Percentiles rank a stretch among this genome's conserved stretches.
These are phyloP conservation scores for Oryza glumipatula DNA, from an alignment of 176 grass and related monocot genomes.

Conservation along the genomic window DNA sequence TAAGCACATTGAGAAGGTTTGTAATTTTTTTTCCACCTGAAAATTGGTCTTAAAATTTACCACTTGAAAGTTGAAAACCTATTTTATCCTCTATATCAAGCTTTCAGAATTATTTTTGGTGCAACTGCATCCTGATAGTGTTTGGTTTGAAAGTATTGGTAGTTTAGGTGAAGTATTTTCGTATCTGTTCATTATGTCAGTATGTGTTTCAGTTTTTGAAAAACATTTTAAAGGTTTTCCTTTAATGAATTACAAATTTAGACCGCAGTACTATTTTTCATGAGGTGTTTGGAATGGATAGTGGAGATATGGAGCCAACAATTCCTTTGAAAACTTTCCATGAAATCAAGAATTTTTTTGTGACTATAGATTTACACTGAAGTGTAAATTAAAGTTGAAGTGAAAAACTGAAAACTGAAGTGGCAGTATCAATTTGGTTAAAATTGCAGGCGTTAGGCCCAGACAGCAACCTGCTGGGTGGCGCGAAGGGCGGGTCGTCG, in stretches of 20 bases:
- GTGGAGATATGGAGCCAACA: neutral
- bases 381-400: neutral
- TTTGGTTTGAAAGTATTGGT: neutral
- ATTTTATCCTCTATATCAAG: neutral
- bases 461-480: slow-evolving; percentile 62
- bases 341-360: too few species aligned
- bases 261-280: neutral
- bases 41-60: neutral
- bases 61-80: neutral
- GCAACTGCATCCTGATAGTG: neutral
- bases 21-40: neutral
- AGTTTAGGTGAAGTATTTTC: neutral
- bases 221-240: too few species aligned
- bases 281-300: neutral
- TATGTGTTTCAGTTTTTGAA: too few species aligned
- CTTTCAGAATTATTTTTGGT: neutral
- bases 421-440: neutral
- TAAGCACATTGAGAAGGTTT: slow-evolving; percentile 84
- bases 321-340: neutral
- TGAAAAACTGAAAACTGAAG: neutral
- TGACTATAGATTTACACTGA: neutral
- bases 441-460: slow-evolving; percentile 73
- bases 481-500: slow-evolving; percentile 44
- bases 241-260: too few species aligned
- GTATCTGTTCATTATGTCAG: too few species aligned